A percentile compares a stretch with the other conserved stretches of the same genome.
These are phyloP conservation scores for Lophiotrema nucula DNA, from an alignment of 495 filamentous ascomycete species.

Conservation along the genomic window DNA sequence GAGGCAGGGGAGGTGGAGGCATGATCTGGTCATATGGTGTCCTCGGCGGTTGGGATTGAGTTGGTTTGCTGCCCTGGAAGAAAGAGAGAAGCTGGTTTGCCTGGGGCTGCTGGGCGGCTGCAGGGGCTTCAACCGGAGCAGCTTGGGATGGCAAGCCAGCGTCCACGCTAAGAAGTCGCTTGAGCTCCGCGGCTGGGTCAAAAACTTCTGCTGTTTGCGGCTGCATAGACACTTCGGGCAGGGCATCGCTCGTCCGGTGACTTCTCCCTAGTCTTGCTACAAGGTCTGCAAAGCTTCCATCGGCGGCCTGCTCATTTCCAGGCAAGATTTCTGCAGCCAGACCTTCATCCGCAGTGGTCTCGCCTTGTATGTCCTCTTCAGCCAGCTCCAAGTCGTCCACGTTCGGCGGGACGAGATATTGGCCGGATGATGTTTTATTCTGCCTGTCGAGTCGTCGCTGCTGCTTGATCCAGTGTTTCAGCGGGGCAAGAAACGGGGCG, in stretches of 20 bases:
- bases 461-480: conserved; percentile 87
- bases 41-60: conserved; percentile 36
- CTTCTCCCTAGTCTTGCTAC: conserved; percentile 17
- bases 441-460: conserved; percentile 68
- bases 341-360: conserved; percentile 28
- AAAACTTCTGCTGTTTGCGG: conserved; percentile 7
- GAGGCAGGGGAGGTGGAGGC: conserved; percentile 39
- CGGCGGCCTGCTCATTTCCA: background rate
- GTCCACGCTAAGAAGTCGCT: conserved; percentile 38
- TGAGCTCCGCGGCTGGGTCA: conserved; percentile 38
- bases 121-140: conserved; percentile 7
- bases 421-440: conserved; percentile 39
- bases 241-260: conserved; percentile 24
- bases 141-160: background rate
- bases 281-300: conserved; percentile 16
- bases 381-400: conserved; percentile 34
- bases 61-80: conserved; percentile 45
- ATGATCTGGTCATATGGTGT: conserved; percentile 48
- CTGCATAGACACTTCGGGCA: conserved; percentile 32
- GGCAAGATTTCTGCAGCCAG: background rate
- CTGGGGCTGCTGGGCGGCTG: conserved; percentile 29
- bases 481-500: conserved; percentile 77
- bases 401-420: conserved; percentile 13
- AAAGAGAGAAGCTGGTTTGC: conserved; percentile 60
- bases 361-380: conserved; percentile 12